These are phyloP conservation scores for Coemansia sp. DNA, from an alignment of 192 early-diverging fungal genomes.

Conservation along the genomic window DNA sequence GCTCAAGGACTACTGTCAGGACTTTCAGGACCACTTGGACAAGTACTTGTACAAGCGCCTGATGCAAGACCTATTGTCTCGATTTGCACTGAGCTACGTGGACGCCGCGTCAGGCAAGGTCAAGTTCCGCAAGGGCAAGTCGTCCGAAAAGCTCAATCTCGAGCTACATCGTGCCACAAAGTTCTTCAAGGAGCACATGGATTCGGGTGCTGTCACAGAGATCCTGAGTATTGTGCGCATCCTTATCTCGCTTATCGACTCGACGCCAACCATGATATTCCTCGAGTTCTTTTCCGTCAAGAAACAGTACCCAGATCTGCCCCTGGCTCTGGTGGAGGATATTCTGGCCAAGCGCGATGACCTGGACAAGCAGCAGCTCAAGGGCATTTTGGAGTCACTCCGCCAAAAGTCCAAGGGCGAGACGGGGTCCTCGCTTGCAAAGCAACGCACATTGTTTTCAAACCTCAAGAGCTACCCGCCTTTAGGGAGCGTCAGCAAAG, in stretches of 20 bases:
- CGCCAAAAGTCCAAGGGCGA: constrained; percentile 51
- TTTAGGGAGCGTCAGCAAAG: constrained; percentile 21
- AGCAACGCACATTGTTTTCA: constrained; percentile 48
- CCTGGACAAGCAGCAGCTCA: constrained; percentile 79
- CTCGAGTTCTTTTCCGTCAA: constrained; percentile 90
- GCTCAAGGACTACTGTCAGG: constrained; percentile 91
- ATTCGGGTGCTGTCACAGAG: constrained; percentile 67
- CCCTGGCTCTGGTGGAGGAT: constrained; percentile 90
- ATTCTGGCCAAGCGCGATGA: constrained; percentile 87
- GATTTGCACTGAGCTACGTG: constrained; percentile 80
- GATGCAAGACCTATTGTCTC: constrained; percentile 82
- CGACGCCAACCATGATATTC: constrained; percentile 79
- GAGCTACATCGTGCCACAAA: constrained; percentile 74
- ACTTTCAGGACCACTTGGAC: constrained; percentile 84
- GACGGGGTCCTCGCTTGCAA: constrained; percentile 47
- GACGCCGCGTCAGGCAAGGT: constrained; percentile 68
- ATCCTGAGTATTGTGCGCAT: constrained; percentile 83
- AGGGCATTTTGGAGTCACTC: constrained; percentile 85
- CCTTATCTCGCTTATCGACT: constrained; percentile 77
- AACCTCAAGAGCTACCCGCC: constrained; percentile 48
- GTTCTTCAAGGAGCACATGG: constrained; percentile 80
- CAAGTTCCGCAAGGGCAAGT: constrained; percentile 67
- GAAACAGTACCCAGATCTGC: constrained; percentile 90
- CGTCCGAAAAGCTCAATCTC: constrained; percentile 67
- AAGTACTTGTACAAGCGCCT: constrained; percentile 88